Evolutionary conservation across 495 filamentous ascomycete species (phyloP).

Genomic region (Sabuloglossum arenarium): DNA sequence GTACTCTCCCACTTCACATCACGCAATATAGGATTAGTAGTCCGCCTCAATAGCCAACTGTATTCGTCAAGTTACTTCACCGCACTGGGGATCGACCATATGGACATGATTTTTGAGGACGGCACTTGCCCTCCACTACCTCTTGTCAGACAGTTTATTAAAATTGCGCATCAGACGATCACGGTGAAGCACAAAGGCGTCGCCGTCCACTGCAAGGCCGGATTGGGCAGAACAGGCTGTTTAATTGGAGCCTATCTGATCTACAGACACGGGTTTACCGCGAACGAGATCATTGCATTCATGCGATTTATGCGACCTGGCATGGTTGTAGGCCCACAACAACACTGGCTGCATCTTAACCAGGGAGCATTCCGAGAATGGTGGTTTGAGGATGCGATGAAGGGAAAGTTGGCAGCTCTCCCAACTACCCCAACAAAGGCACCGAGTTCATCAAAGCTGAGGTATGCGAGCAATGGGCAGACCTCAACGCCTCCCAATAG

Average conservation of each 20-base stretch:
- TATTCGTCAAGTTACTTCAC: slow-evolving; percentile 94
- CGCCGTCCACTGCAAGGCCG: slow-evolving; percentile 96
- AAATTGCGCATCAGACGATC: slow-evolving; percentile 85
- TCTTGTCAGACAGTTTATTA: slow-evolving; percentile 80
- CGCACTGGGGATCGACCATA: slow-evolving; percentile 77
- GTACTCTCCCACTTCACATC: slow-evolving; percentile 73
- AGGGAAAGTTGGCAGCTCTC: slow-evolving; percentile 33
- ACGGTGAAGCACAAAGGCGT: slow-evolving; percentile 69
- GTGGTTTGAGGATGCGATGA: slow-evolving; percentile 86
- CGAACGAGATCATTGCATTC: slow-evolving; percentile 93
- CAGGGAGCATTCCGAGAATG: slow-evolving; percentile 91
- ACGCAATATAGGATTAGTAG: slow-evolving; percentile 76
- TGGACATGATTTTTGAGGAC: slow-evolving; percentile 99
- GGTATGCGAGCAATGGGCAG: slow-evolving; percentile 27
- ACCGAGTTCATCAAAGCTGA: slow-evolving; percentile 7
- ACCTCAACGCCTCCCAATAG: slow-evolving; percentile 69
- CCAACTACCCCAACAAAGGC: slow-evolving; percentile 64
- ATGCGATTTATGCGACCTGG: slow-evolving; percentile 99
- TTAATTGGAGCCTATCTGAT: slow-evolving; percentile 95
- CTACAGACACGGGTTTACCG: slow-evolving; percentile 94
- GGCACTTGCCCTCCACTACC: slow-evolving; percentile 80
- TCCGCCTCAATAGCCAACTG: slow-evolving; percentile 84
- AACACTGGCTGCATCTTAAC: slow-evolving; percentile 97
- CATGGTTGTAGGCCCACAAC: slow-evolving; percentile 98
- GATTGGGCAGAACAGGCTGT: slow-evolving; percentile 87